Evolutionary conservation across 2,329 filamentous ascomycete genomes (phyloP).

Genomic region (Albophoma yamanashiensis): DNA sequence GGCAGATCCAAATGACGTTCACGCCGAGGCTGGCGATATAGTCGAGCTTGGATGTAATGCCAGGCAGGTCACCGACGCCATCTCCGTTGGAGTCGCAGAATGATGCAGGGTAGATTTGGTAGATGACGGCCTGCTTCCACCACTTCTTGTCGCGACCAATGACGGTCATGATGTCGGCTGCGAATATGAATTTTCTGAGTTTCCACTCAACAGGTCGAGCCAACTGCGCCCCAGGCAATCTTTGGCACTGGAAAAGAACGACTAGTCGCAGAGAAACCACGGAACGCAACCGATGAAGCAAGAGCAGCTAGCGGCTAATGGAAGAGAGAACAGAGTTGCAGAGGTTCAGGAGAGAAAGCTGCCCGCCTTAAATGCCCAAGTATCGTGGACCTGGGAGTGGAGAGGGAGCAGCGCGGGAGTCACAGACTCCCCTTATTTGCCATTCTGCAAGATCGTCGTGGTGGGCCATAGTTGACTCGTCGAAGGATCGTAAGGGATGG

Average conservation of each 20-base stretch:
- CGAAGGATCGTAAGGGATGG: neutral
- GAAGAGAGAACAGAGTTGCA: neutral
- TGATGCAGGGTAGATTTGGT: slow-evolving; percentile 49
- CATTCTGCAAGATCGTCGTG: neutral
- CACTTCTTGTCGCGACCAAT: slow-evolving; percentile 20
- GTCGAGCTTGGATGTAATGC: slow-evolving; percentile 51
- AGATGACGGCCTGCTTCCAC: slow-evolving; percentile 48
- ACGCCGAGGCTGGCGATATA: slow-evolving; percentile 51
- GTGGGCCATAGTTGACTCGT: neutral
- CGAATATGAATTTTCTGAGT: neutral
- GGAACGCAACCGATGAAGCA: neutral
- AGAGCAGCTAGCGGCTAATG: neutral
- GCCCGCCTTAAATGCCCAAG: neutral
- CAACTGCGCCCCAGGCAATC: neutral
- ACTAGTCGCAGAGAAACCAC: neutral
- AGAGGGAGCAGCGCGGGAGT: neutral
- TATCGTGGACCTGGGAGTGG: neutral
- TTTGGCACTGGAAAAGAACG: neutral
- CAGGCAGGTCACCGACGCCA: slow-evolving; percentile 50
- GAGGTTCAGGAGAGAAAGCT: neutral
- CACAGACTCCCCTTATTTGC: neutral
- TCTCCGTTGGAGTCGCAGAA: slow-evolving; percentile 47
- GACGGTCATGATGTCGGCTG: slow-evolving; percentile 12
- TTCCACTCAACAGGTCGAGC: neutral
- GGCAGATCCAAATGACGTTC: slow-evolving; percentile 57